Base-by-base conservation (phyloP, 805 yeast genomes). In the Myxozyma vanderwaltii region DNA sequence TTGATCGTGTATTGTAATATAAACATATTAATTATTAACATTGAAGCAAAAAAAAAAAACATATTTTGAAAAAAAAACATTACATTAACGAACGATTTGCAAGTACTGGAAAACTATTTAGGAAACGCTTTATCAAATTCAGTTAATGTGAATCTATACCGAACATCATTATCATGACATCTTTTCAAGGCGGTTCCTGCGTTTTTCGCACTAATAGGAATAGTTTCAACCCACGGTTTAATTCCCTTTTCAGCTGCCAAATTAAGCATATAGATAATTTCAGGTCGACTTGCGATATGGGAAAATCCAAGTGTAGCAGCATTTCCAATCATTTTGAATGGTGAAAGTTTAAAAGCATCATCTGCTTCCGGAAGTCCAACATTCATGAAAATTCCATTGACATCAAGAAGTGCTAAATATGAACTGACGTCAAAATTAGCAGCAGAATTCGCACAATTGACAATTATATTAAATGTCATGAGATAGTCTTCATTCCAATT, bases 231-330 rank as follows among this genome's bases (percentile, higher is more conserved):
- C 67, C 67, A 63, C 31, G 67, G 43, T 55, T 63, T 27, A 40
- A 64, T 31, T 8, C 54, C 38, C 40, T 85, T 78, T 64, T 83
- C 79, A 19, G 81, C 82, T 23, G 90, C 89, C 63, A 88, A 70
- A 40, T 83, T 75, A 67, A 88, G 77, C 83, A 88, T 80, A 61
- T 83, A 85, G 51, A 77, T 70, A 64, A 86, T 86, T 74, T 86
- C 91, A 51, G 71, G 72, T 69, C 83, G 82, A 47, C 85, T 79
- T 85, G 92, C 70, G 81, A 75, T 74, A 61, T 77, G 77, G n/a
- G 90, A 84, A 13, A 86, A 77, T 50, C 86, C 86, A 63, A 84
- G 76, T 39, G 77, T 74, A 48, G 81, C 74, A 54, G 83, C 63
- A 33, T 49, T 51, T 24, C 24, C 44, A 36, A 64, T 29, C 56